Base-by-base conservation (phyloP, 371 early-diverging fungal species). In the Zancudomyces culisetae region DNA sequence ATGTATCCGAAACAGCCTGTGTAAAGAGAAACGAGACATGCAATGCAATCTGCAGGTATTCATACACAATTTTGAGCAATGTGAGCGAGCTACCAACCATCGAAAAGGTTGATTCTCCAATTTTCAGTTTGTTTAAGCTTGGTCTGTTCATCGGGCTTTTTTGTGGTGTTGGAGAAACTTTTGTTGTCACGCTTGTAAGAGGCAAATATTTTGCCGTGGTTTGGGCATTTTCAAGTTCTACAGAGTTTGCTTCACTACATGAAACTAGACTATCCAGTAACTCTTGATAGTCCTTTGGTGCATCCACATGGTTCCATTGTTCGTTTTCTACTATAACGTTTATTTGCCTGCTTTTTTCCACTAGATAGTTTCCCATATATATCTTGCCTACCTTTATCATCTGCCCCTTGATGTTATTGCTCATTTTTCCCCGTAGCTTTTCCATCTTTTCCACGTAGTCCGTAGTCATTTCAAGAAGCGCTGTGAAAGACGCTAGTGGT, bases 311-410 rank as follows among this genome's bases (percentile, higher is more conserved):
- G 18, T 74, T 71, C 96, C 96, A 95, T 63, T 89, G 89, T 60
- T 95, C 96, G 56, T 85, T 88, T 52, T 92, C 96, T 41, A 94
- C 78, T 13, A 91, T 62, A n/a, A 83, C 68, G 2, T 82, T 77
- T 23, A 87, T 71, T 63, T 94, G 92, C 43, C 80, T 87, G 22
- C 78, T 71, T 48, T 81, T 78, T 57, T 92, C 90, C 60, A 84
- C 83, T 56, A 92, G 94, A 56, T 93, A 94, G 60, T 88, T 83
- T 42, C 69, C 74, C 20, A 95, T 53, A 63, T 86, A 92, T 18
- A 83, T 75, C 58, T 87, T 87, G 53, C 89, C 83, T 69, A 89
- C 88, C 10, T 80, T 73, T 15, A 78, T 59, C 18, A 89, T 63
- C 1, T 81, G 78, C 1, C 87, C 82, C 18, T 87, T 81, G 28